A percentile compares a stretch with the other conserved stretches of the same genome.
phyloP scores from a whole-genome alignment of 2,329 filamentous ascomycete genomes.

The Aspergillus persii region DNA sequence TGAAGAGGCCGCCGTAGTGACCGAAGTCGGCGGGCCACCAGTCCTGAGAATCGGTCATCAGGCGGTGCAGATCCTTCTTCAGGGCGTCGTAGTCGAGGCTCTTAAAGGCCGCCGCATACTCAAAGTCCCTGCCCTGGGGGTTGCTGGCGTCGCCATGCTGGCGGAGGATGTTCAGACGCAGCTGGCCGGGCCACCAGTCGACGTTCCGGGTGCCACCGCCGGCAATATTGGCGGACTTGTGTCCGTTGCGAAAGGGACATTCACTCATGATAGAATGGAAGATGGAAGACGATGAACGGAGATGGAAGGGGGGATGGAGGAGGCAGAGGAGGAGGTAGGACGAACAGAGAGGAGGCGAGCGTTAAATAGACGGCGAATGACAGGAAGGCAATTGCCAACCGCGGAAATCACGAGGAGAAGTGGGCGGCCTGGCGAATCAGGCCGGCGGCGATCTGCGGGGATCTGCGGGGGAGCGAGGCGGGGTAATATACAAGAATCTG shows the following conservation, averaged over 20 bases:
- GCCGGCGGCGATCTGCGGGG: no score
- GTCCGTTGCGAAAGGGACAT: constrained; percentile 21
- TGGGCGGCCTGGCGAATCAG: background rate
- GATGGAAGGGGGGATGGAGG: background rate
- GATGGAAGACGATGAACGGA: background rate
- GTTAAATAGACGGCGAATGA: background rate
- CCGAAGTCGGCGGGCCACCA: constrained; percentile 83
- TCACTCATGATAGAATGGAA: constrained; percentile 7
- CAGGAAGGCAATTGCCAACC: background rate
- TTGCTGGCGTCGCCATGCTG: constrained; percentile 65
- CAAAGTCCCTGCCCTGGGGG: constrained; percentile 64
- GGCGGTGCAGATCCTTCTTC: constrained; percentile 68
- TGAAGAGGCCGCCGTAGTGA: constrained; percentile 76
- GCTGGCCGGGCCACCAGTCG: constrained; percentile 72
- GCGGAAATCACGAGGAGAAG: background rate
- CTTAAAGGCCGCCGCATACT: constrained; percentile 72
- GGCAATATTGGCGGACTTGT: constrained; percentile 28
- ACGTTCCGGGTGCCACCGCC: constrained; percentile 66
- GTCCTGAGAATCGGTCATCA: constrained; percentile 77
- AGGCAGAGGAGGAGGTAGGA: no score
- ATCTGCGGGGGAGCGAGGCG: background rate
- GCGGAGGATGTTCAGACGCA: constrained; percentile 70
- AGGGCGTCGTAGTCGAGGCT: constrained; percentile 66
- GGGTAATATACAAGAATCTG: background rate
- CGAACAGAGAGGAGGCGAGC: no score